Percentiles rank a stretch among this genome's conserved stretches.
Evolutionary conservation across 495 filamentous ascomycete genomes (phyloP).

Genomic region (Aspergillus mulundensis): DNA sequence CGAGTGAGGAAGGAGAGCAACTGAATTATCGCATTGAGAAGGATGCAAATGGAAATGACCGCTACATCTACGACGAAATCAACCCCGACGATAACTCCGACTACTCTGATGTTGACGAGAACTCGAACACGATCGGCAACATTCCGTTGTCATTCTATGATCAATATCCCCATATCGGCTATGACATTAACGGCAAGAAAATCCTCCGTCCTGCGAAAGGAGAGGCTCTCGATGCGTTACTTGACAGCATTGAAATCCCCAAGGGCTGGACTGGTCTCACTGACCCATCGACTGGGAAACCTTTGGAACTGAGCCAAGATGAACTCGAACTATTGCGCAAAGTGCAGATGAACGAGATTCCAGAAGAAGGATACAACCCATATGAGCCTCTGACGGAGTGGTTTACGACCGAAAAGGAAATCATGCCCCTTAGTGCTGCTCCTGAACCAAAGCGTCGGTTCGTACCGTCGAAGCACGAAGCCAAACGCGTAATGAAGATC

Average conservation of each 20-base stretch:
- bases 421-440: conserved; percentile 90
- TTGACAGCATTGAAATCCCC: conserved; percentile 96
- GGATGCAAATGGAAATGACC: conserved; percentile 69
- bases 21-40: conserved; percentile 48
- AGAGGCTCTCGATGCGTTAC: conserved; percentile 85
- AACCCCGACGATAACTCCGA: conserved; percentile 95
- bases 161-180: conserved; percentile 95
- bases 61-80: conserved; percentile 82
- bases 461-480: conserved; percentile 95
- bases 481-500: conserved; percentile 96
- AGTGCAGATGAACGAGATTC: conserved; percentile 85
- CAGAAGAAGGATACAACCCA: conserved; percentile 83
- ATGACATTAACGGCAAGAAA: conserved; percentile 97
- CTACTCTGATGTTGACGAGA: conserved; percentile 76
- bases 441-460: conserved; percentile 96
- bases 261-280: conserved; percentile 97
- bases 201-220: conserved; percentile 94
- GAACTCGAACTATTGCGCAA: conserved; percentile 86
- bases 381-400: conserved; percentile 92
- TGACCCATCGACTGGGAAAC: conserved; percentile 88
- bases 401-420: conserved; percentile 83
- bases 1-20: conserved; percentile 24
- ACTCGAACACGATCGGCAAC: conserved; percentile 87
- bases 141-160: conserved; percentile 95
- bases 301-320: conserved; percentile 78